Percentiles rank a stretch among this genome's conserved stretches.
Conservation (phyloP, 2,329 filamentous ascomycete species). For the Ophiostoma quercus region DNA sequence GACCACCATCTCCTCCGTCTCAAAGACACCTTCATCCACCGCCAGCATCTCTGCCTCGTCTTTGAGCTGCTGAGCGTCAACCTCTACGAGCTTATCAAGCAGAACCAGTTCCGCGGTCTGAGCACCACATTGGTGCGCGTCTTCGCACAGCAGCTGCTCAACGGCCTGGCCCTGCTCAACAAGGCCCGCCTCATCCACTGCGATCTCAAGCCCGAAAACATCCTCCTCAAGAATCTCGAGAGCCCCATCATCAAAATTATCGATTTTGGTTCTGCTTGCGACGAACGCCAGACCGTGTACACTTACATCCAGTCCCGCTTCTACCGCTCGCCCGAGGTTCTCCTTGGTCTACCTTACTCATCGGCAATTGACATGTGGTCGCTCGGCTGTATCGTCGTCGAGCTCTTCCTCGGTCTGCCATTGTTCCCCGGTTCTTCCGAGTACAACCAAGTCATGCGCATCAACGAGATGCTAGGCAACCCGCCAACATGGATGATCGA, state of each 20-base stretch:
- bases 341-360: slow-evolving; percentile 93
- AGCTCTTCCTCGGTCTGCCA: slow-evolving; percentile 89
- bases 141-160: slow-evolving; percentile 93
- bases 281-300: slow-evolving; percentile 97
- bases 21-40: slow-evolving; percentile 97
- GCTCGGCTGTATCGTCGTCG: slow-evolving; percentile 93
- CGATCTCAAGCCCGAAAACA: slow-evolving; percentile 97
- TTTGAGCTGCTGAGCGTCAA: slow-evolving; percentile 97
- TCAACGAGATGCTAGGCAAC: slow-evolving; percentile 95
- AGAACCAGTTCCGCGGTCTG: slow-evolving; percentile 95
- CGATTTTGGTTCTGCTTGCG: slow-evolving; percentile 96
- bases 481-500: slow-evolving; percentile 99
- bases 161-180: slow-evolving; percentile 84
- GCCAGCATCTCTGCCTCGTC: slow-evolving; percentile 92
- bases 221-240: slow-evolving; percentile 93
- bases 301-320: slow-evolving; percentile 99
- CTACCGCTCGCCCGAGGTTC: slow-evolving; percentile 92
- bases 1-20: slow-evolving; percentile 91
- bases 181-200: slow-evolving; percentile 97
- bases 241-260: slow-evolving; percentile 99
- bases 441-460: slow-evolving; percentile 96
- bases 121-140: slow-evolving; percentile 96
- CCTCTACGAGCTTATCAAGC: slow-evolving; percentile 96
- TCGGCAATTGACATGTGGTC: slow-evolving; percentile 99
- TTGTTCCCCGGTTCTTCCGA: slow-evolving; percentile 96